phyloP scores from a whole-genome alignment of 352 stramenopile species.

The Sclerospora graminicola region DNA sequence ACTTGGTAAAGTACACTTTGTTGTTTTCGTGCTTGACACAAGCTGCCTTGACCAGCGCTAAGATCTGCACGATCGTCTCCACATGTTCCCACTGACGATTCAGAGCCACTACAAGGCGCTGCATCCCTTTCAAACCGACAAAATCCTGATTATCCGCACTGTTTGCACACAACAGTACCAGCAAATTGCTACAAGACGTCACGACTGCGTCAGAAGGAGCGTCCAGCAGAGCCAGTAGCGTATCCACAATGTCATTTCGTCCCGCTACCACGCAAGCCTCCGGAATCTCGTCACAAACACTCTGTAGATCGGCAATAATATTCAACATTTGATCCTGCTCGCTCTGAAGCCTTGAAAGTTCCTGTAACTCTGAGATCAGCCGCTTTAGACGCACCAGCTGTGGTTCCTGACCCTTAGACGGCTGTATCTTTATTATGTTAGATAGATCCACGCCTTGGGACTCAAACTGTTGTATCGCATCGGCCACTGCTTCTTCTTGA shows the following conservation, averaged over 20 bases:
- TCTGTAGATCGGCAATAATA: constrained; percentile 19
- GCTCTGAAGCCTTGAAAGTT: neutral
- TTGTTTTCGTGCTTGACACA: constrained; percentile 62
- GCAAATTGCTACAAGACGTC: constrained; percentile 10
- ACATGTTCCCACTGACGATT: constrained; percentile 3
- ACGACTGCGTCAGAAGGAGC: constrained; percentile 2
- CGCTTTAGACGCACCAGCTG: constrained; percentile 24
- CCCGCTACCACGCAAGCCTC: constrained; percentile 54
- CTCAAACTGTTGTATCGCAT: constrained; percentile 80
- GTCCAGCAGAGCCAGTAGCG: constrained; percentile 30
- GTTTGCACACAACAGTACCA: constrained; percentile 32
- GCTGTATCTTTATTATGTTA: constrained; percentile 59
- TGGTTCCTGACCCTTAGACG: constrained; percentile 5
- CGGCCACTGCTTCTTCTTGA: constrained; percentile 56
- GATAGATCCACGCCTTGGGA: constrained; percentile 82
- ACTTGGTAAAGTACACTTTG: constrained; percentile 52
- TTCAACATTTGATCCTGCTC: constrained; percentile 8
- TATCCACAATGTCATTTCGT: constrained; percentile 42
- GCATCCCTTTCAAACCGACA: constrained; percentile 31
- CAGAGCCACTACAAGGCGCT: constrained; percentile 20
- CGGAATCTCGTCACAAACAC: constrained; percentile 29
- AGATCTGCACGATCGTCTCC: constrained; percentile 13
- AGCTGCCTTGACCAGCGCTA: constrained; percentile 27
- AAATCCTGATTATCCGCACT: constrained; percentile 60
- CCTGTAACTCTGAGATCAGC: constrained; percentile 20